Base-by-base conservation (phyloP, 2,329 filamentous ascomycete genomes). In the Diaporthe destruens region DNA sequence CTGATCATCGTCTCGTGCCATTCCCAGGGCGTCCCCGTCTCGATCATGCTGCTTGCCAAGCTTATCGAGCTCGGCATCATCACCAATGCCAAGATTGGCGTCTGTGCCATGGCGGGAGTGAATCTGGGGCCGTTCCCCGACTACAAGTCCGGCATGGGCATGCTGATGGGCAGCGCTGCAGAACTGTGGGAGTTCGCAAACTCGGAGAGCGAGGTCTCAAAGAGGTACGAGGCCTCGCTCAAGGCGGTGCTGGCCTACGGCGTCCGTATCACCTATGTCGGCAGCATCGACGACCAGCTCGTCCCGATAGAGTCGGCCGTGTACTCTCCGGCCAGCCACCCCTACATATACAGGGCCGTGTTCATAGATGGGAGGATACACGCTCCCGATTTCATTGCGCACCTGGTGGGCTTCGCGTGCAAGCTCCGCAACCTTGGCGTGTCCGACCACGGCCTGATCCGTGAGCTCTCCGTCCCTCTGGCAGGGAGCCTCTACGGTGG, bases 251-350 rank as follows among this genome's bases (percentile, higher is more conserved):
- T 99, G 8, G 88, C 91, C 20, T 92, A 94, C 77, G 95, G 95
- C 16, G 94, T 94, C 18, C 90, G 94, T 53, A 90, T 98, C 63
- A 93, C 95, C 0, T 98, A 95, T 80, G 88, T 97, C 73, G 96
- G 96, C 69, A 98, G 95, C 81, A 97, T 99, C 67, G 96, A 99
- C 80, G 96, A 99, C 81, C 96, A 99, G 81, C 87, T 99, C 2
- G 95, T 99, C 18, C 96, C 95, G 5, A 86, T 99, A 79, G 96
- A 98, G 90, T 98, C 95, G 2, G 95, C 96, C 20, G 90, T 96
- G 0, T 97, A 97, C 81, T 93, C 94, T 0, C 93, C 93, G 0
- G 91, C 95, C 5, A 91, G 90, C 25, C 96, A 99, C 78, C 96
- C 96, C 0, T 95, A 98, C 81, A 96, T 98, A 72, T 97, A 95